Conservation (phyloP, 352 stramenopile species). For the Phytophthora palmivora region DNA sequence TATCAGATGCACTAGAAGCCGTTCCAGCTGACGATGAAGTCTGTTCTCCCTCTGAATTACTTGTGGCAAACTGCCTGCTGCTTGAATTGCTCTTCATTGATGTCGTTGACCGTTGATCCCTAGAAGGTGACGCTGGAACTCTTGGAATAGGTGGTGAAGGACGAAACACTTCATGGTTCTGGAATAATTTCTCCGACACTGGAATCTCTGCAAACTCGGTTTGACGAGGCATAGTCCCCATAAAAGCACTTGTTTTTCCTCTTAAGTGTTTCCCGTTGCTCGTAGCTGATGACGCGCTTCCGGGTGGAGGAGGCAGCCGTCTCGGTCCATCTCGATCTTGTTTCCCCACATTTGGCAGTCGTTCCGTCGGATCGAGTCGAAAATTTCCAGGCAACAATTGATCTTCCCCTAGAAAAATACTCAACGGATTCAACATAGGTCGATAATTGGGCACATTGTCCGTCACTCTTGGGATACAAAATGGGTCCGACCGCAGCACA, state of each 20-base stretch:
- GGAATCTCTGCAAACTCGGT: constrained; percentile 58
- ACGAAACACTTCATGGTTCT: constrained; percentile 44
- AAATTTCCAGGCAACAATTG: constrained; percentile 76
- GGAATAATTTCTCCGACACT: constrained; percentile 58
- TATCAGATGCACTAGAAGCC: background rate
- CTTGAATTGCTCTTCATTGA: constrained; percentile 1
- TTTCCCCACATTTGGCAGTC: constrained; percentile 24
- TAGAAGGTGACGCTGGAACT: constrained; percentile 19
- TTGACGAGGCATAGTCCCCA: constrained; percentile 66
- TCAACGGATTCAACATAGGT: constrained; percentile 73
- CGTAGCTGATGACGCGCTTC: constrained; percentile 27
- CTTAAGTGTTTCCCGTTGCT: constrained; percentile 28
- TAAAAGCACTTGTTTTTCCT: constrained; percentile 61
- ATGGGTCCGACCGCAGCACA: constrained; percentile 66
- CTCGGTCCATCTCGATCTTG: constrained; percentile 9
- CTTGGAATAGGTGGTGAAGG: constrained; percentile 16
- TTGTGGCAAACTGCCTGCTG: constrained; percentile 11
- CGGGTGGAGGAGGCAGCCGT: constrained; percentile 2
- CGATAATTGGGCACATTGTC: constrained; percentile 80
- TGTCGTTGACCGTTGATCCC: constrained; percentile 2
- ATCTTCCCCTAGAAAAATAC: constrained; percentile 73
- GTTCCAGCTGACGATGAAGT: background rate
- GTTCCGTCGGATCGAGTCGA: constrained; percentile 58
- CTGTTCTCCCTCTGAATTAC: constrained; percentile 13
- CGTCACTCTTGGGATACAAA: constrained; percentile 75